Percentiles rank a stretch among this genome's conserved stretches.
Evolutionary conservation across 495 filamentous ascomycete species (phyloP).

Genomic region (Oleoguttula mirabilis): DNA sequence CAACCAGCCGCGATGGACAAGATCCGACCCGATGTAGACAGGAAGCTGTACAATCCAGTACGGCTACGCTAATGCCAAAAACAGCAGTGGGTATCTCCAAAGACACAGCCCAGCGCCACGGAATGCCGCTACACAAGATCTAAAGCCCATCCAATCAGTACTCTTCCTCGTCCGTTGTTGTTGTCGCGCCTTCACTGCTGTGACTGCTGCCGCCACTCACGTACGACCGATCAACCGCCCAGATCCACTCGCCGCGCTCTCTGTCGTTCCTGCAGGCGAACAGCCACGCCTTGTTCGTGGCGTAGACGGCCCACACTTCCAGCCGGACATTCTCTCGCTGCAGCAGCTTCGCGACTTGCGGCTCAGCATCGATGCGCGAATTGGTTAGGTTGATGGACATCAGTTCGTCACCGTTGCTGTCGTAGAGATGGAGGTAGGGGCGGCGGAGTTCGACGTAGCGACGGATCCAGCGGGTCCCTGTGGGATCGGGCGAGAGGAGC

Average conservation of each 20-base stretch:
- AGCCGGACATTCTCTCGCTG: conserved; percentile 35
- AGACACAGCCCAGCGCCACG: neutral
- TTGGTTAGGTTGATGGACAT: conserved; percentile 77
- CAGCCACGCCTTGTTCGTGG: conserved; percentile 82
- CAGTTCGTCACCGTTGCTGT: conserved; percentile 77
- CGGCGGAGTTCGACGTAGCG: conserved; percentile 86
- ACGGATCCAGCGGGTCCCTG: conserved; percentile 70
- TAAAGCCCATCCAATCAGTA: conserved; percentile 3
- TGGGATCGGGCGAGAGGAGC: conserved; percentile 62
- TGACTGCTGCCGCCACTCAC: conserved; percentile 12
- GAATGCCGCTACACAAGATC: neutral
- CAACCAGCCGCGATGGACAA: no score
- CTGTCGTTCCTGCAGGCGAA: conserved; percentile 78
- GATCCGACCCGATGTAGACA: no score
- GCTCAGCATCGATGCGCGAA: conserved; percentile 73
- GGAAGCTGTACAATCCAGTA: no score
- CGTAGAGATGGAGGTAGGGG: conserved; percentile 85
- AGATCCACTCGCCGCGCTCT: conserved; percentile 91
- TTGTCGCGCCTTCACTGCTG: no score
- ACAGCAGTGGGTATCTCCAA: conserved; percentile 9
- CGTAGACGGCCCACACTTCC: conserved; percentile 87
- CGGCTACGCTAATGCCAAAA: no score
- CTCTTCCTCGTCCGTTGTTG: neutral
- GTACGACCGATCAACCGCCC: conserved; percentile 57
- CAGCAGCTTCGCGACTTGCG: conserved; percentile 70